Base-by-base conservation (phyloP, 1,139 yeast genomes). In the Yamadazyma diddensiae region DNA sequence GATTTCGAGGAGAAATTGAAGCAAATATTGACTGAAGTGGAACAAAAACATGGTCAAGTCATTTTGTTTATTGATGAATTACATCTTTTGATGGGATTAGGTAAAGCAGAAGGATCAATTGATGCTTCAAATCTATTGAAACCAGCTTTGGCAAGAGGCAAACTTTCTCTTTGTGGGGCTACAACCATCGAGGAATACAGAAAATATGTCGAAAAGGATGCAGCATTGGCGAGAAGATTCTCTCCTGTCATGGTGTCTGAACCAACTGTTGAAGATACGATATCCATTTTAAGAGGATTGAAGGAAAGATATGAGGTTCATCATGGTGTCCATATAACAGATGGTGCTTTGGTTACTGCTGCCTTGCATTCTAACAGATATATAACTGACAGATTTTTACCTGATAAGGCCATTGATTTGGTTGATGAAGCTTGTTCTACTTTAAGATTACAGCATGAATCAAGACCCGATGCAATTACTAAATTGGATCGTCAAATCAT, bases 361-460 rank as follows among this genome's bases (percentile, higher is more conserved):
- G 96, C 97, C 0, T 79, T 85, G 4, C 79, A 90, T 51, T 82
- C 95, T 20, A 86, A 87, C 51, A 72, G 98, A 43, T 92, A 92
- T 55, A 86, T 92, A 35, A 85, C 95, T 6, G 97, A 92, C 55
- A 64, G 97, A 35, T 87, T 79, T 50, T 66, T 92, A 28, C 98
- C 98, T 1, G 98, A 92, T 55, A 92, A 92, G 62, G 97, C 97
- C 8, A 88, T 92, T 46, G 97, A 92, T 59, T 71, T 92, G 46
- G 94, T 92, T 3, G 98, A 92, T 59, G 98, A 92, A 55, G 97
- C 98, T 0, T 88, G 97, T 60, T 92, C 97, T 1, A 94, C 95
- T 0, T 68, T 92, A 41, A 70, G 98, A 43, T 67, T 92, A 40
- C 98, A 92, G 58, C 97, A 92, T 54, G 98, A 92, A 61, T 86